Conservation (phyloP, 495 filamentous ascomycete genomes). For the Penicillium subrubescens region DNA sequence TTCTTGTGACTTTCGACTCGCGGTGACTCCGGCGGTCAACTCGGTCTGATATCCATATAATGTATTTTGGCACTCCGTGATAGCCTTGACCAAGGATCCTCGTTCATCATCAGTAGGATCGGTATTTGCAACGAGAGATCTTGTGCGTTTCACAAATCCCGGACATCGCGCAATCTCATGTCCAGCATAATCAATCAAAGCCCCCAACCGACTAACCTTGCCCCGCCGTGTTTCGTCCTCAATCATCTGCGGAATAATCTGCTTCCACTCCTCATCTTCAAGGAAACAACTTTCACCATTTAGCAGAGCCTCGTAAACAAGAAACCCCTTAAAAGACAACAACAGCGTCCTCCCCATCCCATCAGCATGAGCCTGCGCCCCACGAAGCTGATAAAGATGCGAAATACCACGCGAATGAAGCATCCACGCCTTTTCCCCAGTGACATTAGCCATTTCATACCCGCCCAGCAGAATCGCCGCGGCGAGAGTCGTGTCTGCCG, state of each 20-base stretch:
- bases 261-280: conserved; percentile 31
- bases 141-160: conserved; percentile 25
- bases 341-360: conserved; percentile 36
- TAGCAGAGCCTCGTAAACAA: conserved; percentile 33
- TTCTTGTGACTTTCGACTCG: neutral
- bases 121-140: conserved; percentile 7
- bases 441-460: conserved; percentile 36
- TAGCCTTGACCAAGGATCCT: neutral
- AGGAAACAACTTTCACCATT: conserved; percentile 35
- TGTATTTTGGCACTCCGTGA: neutral
- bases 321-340: conserved; percentile 32
- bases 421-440: conserved; percentile 33
- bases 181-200: conserved; percentile 29
- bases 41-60: neutral
- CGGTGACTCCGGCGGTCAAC: neutral
- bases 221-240: conserved; percentile 17
- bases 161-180: conserved; percentile 29
- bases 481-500: conserved; percentile 26
- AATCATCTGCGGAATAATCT: conserved; percentile 22
- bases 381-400: conserved; percentile 32
- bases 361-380: conserved; percentile 24
- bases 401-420: conserved; percentile 39
- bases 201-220: conserved; percentile 17
- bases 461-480: conserved; percentile 33
- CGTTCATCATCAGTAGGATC: neutral